Evolutionary conservation across 345 rosid genomes (phyloP), one percentile per base, ranked within the genome.

Genomic region (Syzygium oleosum): DNA sequence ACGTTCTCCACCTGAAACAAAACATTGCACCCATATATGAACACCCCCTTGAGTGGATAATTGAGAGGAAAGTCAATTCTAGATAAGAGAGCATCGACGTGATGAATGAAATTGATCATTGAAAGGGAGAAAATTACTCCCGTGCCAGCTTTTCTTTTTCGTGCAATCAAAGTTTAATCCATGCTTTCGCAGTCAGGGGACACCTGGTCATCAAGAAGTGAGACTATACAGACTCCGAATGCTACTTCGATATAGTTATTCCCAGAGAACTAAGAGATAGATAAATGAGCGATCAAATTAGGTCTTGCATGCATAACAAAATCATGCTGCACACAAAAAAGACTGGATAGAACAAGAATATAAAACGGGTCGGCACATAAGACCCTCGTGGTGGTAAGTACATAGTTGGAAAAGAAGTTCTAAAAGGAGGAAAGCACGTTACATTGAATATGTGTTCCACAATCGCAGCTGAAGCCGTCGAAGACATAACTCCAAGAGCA

Each of bases 371-470:
- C 17, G 73, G 73, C 15, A 17, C 34, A 17, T 61, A 61, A 61
- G n/a, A 54, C 29, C 25, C 19, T 29, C 43, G 16, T 29, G 22
- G 22, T 25, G 21, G 22, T 52, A n/a, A 43, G 54, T 12, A 43
- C 51, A 10, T 13, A 13, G 68, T 11, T 14, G 52, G 21, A 19
- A 23, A 85, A 85, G 43, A n/a, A 61, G 9, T 38, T 10, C 6
- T 6, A 2, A 19, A 80, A 25, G 79, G 55, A 27, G 52, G 77
- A 7, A 68, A 85, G 49, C 1, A 52, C 63, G 84, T 92, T 97
- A 95, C 99, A 85, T 91, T 27, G 89, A 97, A 94, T 17, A 98
- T 87, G 89, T 96, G 96, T 84, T 97, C 97, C 22, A 97, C 96
- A 68, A 92, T 90, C 49, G 93, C 95, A 22, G 94, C 95, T 56